Evolutionary conservation across 2,329 filamentous ascomycete species (phyloP), one percentile per base, ranked within the genome.

Genomic region (Cytospora paraplurivora): DNA sequence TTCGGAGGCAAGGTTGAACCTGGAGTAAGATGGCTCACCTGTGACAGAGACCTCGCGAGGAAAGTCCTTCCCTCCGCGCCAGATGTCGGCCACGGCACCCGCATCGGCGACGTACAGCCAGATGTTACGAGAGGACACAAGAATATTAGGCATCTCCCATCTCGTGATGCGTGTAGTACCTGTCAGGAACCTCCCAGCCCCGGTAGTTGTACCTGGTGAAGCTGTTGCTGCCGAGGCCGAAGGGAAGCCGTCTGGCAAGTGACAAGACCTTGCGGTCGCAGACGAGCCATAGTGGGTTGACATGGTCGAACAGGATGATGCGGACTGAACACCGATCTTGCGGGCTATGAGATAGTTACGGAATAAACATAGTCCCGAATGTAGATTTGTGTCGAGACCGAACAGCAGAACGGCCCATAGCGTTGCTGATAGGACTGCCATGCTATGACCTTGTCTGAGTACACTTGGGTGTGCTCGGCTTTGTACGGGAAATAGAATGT

Each of bases 131-230:
- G 62, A 34, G 6, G 62, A 60, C 0, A 56, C 58, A 3, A 57
- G 33, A 1, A 64, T 57, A 15, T 47, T 47, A 72, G 7, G 58
- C 67, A 47, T 72, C 69, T 1, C 72, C 72, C 62, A 72, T 67
- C 61, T 72, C 70, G 4, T 67, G 60, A 53, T 72, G 62, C 6
- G 57, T 53, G 7, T 10, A 4, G 17, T 19, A 64, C 6, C 62
- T 33, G 21, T 62, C 47, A 4, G 51, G 32, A 2, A 61, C 13
- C 33, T 64, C 59, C 69, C 70, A 74, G 27, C 68, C 69, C 8
- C 71, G 67, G 37, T 56, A 75, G 54, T 75, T 75, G 65, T 71
- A 75, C 3, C 74, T 59, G 3, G 71, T 72, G 59, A 76, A 74
- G 64, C 62, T 74, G 62, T 68, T 72, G 13, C 72, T 63, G 3